Evolutionary conservation across 108 stramenopile species (phyloP), one percentile per base, ranked within the genome.

Genomic region (Bacterosira constricta): DNA sequence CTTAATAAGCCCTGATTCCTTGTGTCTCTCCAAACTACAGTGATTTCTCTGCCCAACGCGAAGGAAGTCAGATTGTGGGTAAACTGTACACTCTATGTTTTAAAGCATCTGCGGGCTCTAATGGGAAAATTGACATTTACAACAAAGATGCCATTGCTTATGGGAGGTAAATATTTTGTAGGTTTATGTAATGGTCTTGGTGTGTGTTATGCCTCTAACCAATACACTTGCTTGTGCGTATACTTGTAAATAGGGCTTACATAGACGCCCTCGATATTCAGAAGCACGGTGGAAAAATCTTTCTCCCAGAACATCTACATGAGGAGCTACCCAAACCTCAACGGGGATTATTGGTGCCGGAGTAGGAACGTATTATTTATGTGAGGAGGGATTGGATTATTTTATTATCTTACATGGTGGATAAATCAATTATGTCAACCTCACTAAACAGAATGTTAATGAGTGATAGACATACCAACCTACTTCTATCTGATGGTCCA

Each of bases 191-290:
- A 37, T 54, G 15, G 21, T 17, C 7, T 36, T 6, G 27, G 15
- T 4, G 23, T 54, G 6, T 50, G 23, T 2, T 27, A 13, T 20
- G 13, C 20, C 13, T 2, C 15, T 50, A 31, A n/a, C n/a, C n/a
- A n/a, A n/a, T n/a, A n/a, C n/a, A n/a, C n/a, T n/a, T n/a, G n/a
- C n/a, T n/a, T n/a, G n/a, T n/a, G n/a, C n/a, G n/a, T n/a, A n/a
- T n/a, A n/a, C n/a, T 44, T 4, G 26, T n/a, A 18, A 38, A 25
- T 17, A 66, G 65, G 34, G 77, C 77, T 12, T 79, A 73, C 58
- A 79, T 73, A 51, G 71, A 72, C 59, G 47, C 77, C 1, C 36
- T 79, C 55, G 71, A 79, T 50, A 20, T 73, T 13, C 71, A 79
- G 42, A 79, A 79, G 25, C 77, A 73, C 41, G 71, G 71, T 17